phyloP scores from a whole-genome alignment of 108 stramenopile genomes.

The Seminavis robusta region DNA sequence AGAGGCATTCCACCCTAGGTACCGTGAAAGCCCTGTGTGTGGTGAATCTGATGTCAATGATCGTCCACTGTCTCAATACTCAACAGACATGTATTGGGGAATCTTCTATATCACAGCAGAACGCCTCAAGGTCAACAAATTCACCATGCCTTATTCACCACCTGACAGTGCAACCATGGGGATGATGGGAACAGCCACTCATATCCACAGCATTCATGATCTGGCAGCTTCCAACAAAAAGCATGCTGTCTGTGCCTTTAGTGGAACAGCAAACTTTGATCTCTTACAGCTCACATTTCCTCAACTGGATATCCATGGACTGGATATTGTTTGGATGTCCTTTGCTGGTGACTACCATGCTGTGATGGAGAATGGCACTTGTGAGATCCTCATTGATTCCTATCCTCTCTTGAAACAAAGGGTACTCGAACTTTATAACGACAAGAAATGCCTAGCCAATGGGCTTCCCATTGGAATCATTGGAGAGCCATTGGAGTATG shows the following conservation, averaged over 20 bases:
- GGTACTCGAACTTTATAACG: slow-evolving; percentile 4
- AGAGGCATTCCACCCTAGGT: slow-evolving; percentile 8
- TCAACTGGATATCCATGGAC: too few species aligned
- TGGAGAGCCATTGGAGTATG: slow-evolving; percentile 20
- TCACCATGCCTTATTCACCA: slow-evolving; percentile 22
- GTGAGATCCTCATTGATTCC: slow-evolving; percentile 15
- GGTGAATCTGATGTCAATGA: slow-evolving; percentile 32
- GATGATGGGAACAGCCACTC: slow-evolving; percentile 24
- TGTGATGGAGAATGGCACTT: slow-evolving; percentile 12
- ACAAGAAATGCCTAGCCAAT: slow-evolving; percentile 9
- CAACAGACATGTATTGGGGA: slow-evolving; percentile 30
- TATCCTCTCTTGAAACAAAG: slow-evolving; percentile 18
- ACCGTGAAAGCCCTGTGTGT: slow-evolving; percentile 19
- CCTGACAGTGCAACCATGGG: slow-evolving; percentile 12
- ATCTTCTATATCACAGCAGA: slow-evolving; percentile 27
- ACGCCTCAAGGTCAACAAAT: slow-evolving; percentile 16
- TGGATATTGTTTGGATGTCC: slow-evolving; percentile 1
- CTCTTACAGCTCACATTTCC: too few species aligned
- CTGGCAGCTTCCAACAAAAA: too few species aligned
- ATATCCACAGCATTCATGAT: slow-evolving; percentile 5
- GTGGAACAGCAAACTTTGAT: too few species aligned
- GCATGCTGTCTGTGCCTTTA: too few species aligned
- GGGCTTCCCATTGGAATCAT: slow-evolving; percentile 30
- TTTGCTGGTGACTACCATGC: slow-evolving; percentile 7
- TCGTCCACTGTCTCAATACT: background rate